Base-by-base conservation (phyloP, 1,139 yeast genomes). In the Magnusiomyces paraingens region DNA sequence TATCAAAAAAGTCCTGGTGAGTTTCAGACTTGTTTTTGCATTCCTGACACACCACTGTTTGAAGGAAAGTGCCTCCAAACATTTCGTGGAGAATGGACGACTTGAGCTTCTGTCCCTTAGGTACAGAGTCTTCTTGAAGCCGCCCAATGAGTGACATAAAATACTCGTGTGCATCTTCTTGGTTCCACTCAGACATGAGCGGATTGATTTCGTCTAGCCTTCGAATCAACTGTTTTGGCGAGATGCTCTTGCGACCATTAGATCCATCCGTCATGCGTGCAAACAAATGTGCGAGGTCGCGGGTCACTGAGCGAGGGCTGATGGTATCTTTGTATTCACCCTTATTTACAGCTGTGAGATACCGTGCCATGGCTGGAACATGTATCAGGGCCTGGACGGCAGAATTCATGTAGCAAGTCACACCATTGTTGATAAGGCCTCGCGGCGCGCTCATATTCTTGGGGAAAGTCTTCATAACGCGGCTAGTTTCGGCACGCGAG, bases 141-240 rank as follows among this genome's bases (percentile, higher is more conserved):
- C 96, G 73, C 10, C 94, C 83, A 77, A 91, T 78, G 58, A 91
- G 73, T 17, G 95, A 86, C 96, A 91, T 90, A 67, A 84, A 88
- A 70, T 91, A 93, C 70, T 93, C 99, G 69, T 93, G 99, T 0
- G 96, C 86, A 69, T 93, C 99, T 70, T 93, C 98, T 69, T 93
- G 99, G 69, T 89, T 91, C 96, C 96, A 90, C 67, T 84, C 93
- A 43, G 91, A 83, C 96, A 91, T 89, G 94, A 88, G 86, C 66
- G 96, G 89, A 69, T 91, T 91, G 63, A 91, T 89, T 62, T 89
- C 96, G 52, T 81, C 87, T 55, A 91, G 73, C 58, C 93, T 76
- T 52, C 77, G 76, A 54, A 90, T 84, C 62, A 91, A 75, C 62
- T 79, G 81, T 62, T 83, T 82, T 3, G 97, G 97, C 65, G 87